Conservation (phyloP, 2,329 filamentous ascomycete species). For the Lasiodiplodia hormozganensis region DNA sequence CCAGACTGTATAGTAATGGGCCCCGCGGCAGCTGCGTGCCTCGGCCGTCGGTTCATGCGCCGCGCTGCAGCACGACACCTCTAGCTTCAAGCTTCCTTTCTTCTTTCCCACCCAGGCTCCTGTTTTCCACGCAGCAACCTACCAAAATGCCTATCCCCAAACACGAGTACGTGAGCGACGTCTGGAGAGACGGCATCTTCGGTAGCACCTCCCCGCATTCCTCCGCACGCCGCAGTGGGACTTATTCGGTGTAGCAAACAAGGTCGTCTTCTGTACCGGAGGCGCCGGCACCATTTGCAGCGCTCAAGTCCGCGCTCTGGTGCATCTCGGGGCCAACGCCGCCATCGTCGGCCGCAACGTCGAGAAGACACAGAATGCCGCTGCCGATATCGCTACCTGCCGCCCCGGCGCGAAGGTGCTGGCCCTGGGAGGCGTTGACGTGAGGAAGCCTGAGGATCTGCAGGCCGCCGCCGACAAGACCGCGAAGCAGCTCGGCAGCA, state of each 20-base stretch:
- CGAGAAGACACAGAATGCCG: constrained; percentile 83
- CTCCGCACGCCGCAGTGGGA: constrained; percentile 29
- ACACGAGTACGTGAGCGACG: constrained; percentile 77
- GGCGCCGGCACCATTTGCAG: constrained; percentile 94
- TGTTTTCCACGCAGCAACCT: neutral
- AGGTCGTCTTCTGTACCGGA: constrained; percentile 94
- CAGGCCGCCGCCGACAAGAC: constrained; percentile 79
- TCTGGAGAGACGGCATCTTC: constrained; percentile 90
- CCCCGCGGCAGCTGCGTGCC: constrained; percentile 4
- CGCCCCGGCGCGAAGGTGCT: constrained; percentile 83
- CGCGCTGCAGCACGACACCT: constrained; percentile 21
- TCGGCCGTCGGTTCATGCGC: constrained; percentile 24
- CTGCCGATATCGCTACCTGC: constrained; percentile 80
- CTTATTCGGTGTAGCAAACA: constrained; percentile 65
- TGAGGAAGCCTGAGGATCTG: constrained; percentile 71
- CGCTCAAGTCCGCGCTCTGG: constrained; percentile 88
- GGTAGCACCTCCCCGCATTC: constrained; percentile 57
- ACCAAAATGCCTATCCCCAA: constrained; percentile 70
- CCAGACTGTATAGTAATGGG: constrained; percentile 22
- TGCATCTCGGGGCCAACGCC: constrained; percentile 89
- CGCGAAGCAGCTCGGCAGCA: constrained; percentile 79
- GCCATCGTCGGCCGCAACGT: constrained; percentile 92
- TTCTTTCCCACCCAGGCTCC: neutral
- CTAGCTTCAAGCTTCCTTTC: constrained; percentile 1
- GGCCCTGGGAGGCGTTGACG: constrained; percentile 77